phyloP scores from a whole-genome alignment of 495 filamentous ascomycete genomes.

The Cladorrhinum samala region DNA sequence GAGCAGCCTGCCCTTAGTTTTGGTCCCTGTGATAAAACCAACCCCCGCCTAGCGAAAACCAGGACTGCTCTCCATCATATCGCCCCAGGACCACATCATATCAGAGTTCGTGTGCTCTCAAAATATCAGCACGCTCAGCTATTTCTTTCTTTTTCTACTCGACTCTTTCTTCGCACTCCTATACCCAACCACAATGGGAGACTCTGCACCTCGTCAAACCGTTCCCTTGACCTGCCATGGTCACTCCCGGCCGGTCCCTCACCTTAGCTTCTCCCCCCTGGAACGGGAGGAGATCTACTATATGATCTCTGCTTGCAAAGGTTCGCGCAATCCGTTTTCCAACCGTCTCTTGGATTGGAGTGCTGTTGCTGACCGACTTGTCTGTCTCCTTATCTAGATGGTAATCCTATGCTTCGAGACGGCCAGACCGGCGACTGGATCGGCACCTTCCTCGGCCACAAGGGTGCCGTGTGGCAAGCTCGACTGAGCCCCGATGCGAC shows the following conservation, averaged over 20 bases:
- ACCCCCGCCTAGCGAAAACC: too few species aligned
- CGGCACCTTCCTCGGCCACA: slow-evolving; percentile 95
- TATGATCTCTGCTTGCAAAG: slow-evolving; percentile 96
- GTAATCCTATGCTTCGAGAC: slow-evolving; percentile 97
- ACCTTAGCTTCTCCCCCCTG: slow-evolving; percentile 86
- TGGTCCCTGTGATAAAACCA: not conserved
- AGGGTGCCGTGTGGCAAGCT: slow-evolving; percentile 95
- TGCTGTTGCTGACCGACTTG: slow-evolving; percentile 8
- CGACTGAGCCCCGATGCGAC: slow-evolving; percentile 81
- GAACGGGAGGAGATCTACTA: slow-evolving; percentile 82
- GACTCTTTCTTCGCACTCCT: not conserved
- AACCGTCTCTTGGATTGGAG: not conserved
- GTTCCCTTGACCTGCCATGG: slow-evolving; percentile 96
- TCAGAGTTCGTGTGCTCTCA: not conserved
- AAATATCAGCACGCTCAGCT: not conserved
- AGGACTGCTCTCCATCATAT: too few species aligned
- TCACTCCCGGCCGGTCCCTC: slow-evolving; percentile 91
- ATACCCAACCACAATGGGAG: slow-evolving; percentile 32
- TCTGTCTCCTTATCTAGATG: slow-evolving; percentile 49
- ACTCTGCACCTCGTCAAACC: slow-evolving; percentile 45
- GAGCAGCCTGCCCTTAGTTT: not conserved
- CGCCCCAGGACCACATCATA: not conserved
- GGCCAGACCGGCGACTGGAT: slow-evolving; percentile 98
- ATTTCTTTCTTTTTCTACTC: not conserved
- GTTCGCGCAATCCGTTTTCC: slow-evolving; percentile 35